Base-by-base conservation (phyloP, 148 eudicot genomes). In the Rhododendron simsii region DNA sequence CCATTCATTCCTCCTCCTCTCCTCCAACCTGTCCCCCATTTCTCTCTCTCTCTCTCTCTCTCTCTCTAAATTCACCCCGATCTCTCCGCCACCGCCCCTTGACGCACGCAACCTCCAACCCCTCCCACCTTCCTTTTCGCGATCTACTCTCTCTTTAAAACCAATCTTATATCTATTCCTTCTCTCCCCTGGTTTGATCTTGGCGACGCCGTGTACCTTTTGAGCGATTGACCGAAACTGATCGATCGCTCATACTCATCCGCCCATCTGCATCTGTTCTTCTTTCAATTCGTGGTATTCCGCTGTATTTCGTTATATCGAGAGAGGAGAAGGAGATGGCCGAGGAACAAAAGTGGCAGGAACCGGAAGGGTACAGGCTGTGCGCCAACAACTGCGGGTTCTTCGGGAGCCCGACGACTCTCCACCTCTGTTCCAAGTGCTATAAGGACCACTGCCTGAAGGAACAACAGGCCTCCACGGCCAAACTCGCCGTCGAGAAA, bases 341-440 rank as follows among this genome's bases (percentile, higher is more conserved):
- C 1, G 88, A 87, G 81, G 88, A 87, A 41, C 88, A 87, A 23
- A 76, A 77, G 48, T 87, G 67, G 69, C 88, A 83, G 33, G 82
- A 77, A 39, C 88, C 85, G 2, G 88, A 78, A 35, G 86, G 80
- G 0, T 81, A 85, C 86, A 39, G 59, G 26, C 90, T 86, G 8
- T 91, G 94, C 82, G 92, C 91, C 39, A 89, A 87, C 87, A 86
- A 88, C 23, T 92, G 92, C 85, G 94, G 92, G 0, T 92, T 92
- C 84, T 92, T 85, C 83, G 94, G 92, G 2, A 90, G 85, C 28
- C 90, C 91, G 1, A 59, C 90, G 8, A 89, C 89, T 11, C 84
- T 80, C 1, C 55, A 91, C 23, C 86, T 87, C 44, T 92, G 94
- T 35, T 92, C 94, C 14, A 89, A 88, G 81, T 92, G 94, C 74